Percentiles rank a stretch among this genome's conserved stretches.
phyloP scores from a whole-genome alignment of 805 yeast genomes.

The Ogataea sp. region DNA sequence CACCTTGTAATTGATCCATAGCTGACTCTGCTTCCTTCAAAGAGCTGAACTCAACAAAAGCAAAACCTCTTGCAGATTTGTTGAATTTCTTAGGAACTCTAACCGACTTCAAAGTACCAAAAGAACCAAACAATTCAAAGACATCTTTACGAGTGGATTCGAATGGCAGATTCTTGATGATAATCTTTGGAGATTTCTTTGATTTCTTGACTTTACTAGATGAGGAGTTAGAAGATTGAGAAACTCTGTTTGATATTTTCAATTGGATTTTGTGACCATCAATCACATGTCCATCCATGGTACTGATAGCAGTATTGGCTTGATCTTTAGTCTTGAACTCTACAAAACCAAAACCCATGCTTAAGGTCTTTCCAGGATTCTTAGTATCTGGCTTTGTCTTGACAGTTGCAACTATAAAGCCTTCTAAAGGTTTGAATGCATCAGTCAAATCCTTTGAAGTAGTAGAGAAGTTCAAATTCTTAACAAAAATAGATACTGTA shows the following conservation, averaged over 20 bases:
- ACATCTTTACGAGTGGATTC: conserved; percentile 92
- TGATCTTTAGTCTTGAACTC: conserved; percentile 76
- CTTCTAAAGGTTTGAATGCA: conserved; percentile 62
- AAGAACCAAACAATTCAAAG: conserved; percentile 86
- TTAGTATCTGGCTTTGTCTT: conserved; percentile 86
- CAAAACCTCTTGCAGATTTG: conserved; percentile 93
- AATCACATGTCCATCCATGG: conserved; percentile 67
- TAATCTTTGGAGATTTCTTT: conserved; percentile 60
- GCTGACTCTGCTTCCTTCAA: conserved; percentile 91
- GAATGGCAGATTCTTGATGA: conserved; percentile 94
- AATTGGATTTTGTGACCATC: conserved; percentile 89
- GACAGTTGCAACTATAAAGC: conserved; percentile 75
- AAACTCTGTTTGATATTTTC: conserved; percentile 71
- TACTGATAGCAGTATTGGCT: conserved; percentile 67
- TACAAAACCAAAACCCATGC: conserved; percentile 98
- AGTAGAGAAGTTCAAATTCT: conserved; percentile 85
- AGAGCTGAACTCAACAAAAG: conserved; percentile 86
- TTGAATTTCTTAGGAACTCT: conserved; percentile 96
- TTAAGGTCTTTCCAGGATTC: conserved; percentile 52
- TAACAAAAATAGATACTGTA: conserved; percentile 82
- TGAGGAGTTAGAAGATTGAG: conserved; percentile 33
- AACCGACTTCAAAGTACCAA: conserved; percentile 90
- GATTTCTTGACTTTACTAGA: conserved; percentile 25
- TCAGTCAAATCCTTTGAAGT: conserved; percentile 46
- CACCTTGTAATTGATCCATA: conserved; percentile 89